Base-by-base conservation (phyloP, 2,329 filamentous ascomycete species). In the Scytalidium lignicola region DNA sequence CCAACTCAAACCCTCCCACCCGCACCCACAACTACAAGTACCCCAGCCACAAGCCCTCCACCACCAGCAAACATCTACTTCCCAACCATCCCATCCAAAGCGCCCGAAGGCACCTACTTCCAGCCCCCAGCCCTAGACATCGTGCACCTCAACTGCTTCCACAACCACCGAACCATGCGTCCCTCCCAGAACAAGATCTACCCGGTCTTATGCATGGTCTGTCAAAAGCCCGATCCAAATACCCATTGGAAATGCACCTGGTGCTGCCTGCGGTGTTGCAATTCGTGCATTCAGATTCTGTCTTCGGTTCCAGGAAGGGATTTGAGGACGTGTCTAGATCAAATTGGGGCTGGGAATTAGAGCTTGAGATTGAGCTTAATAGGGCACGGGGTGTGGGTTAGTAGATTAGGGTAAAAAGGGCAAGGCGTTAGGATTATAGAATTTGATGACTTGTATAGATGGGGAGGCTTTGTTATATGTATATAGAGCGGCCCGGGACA, bases 251-350 rank as follows among this genome's bases (percentile, higher is more conserved):
- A 54, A 40, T 66, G 64, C 43, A 56, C 55, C 19, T 66, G 64
- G 64, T 66, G 64, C 42, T 65, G 59, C 47, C 43, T 66, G 26
- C 58, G 62, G 41, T 55, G 58, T 18, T 66, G 64, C 49, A 55
- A 50, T n/a, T 49, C 41, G 23, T 66, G 64, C 50, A 62, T 64
- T 57, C 48, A 60, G 42, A 47, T 55, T 12, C 48, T 65, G 29
- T 43, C 49, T 20, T 55, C 49, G 2, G 54, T 56, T 23, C 55
- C 59, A 2, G 57, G 54, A 41, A 61, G 56, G 41, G 60, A 64
- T 51, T 37, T 65, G 28, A 51, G 37, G 8, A n/a, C 53, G 15
- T 56, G 51, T 21, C 47, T 64, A 22, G 55, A 60, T 20, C 54
- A 48, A 41, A 44, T 61, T 46, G 23, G 4, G 5, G 32, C 8